Conservation (phyloP, 2,329 filamentous ascomycete species). For the Esteya vermicola region DNA sequence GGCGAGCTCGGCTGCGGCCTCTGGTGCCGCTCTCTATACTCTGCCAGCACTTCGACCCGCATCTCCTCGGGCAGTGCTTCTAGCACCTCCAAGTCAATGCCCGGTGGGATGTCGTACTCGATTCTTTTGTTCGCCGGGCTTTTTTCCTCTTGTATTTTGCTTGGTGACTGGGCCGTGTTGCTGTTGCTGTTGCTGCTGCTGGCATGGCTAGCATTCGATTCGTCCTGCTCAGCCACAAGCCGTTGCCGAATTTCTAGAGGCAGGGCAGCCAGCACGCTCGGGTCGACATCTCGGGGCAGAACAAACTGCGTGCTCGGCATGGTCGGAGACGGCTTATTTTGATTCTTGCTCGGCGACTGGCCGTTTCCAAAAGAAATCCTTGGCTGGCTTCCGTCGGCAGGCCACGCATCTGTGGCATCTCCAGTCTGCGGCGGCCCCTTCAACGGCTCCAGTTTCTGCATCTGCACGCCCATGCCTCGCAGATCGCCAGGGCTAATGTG, state of each 20-base stretch:
- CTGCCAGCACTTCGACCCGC: conserved; percentile 65
- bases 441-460: conserved; percentile 79
- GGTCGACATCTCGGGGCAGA: conserved; percentile 70
- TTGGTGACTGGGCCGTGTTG: conserved; percentile 13
- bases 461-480: conserved; percentile 81
- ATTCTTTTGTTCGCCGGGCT: neutral
- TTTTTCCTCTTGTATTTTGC: conserved; percentile 3
- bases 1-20: conserved; percentile 35
- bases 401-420: no score
- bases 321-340: conserved; percentile 21
- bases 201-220: conserved; percentile 8
- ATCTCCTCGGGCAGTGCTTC: conserved; percentile 74
- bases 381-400: conserved; percentile 65
- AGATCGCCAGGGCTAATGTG: conserved; percentile 82
- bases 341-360: neutral
- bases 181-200: conserved; percentile 10
- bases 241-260: conserved; percentile 70
- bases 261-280: conserved; percentile 67
- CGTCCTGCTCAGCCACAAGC: conserved; percentile 44
- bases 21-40: conserved; percentile 37
- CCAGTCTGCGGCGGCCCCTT: no score
- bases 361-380: conserved; percentile 55
- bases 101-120: conserved; percentile 42
- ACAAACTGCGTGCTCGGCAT: conserved; percentile 78
- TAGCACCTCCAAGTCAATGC: conserved; percentile 76